Evolutionary conservation across 352 stramenopile species (phyloP).

Genomic region (Phytophthora vignae): DNA sequence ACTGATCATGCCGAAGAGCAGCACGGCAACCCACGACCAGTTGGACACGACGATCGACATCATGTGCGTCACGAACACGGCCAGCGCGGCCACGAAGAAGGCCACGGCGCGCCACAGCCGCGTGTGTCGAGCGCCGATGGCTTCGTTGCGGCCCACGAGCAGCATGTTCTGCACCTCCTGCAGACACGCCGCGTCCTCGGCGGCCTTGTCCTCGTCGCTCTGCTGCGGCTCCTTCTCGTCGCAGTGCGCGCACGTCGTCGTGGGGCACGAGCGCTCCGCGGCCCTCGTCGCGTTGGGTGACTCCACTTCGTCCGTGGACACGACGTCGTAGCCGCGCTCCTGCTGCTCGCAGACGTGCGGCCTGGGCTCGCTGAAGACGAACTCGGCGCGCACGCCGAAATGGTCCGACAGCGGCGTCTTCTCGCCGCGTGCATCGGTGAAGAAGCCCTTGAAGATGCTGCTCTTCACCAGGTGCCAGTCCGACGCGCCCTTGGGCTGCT

Average conservation of each 20-base stretch:
- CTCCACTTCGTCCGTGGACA: conserved; percentile 27
- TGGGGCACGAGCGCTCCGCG: conserved; percentile 33
- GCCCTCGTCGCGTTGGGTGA: conserved; percentile 15
- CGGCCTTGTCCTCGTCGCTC: conserved; percentile 33
- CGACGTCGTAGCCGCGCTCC: conserved; percentile 25
- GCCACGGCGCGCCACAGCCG: conserved; percentile 49
- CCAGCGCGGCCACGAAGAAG: conserved; percentile 41
- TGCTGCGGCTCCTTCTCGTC: conserved; percentile 42
- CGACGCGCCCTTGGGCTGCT: conserved; percentile 10
- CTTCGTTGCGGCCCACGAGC: conserved; percentile 47
- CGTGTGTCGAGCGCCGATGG: conserved; percentile 45
- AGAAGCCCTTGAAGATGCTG: conserved; percentile 83
- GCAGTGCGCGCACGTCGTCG: conserved; percentile 56
- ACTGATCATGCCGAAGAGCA: conserved; percentile 47
- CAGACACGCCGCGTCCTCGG: conserved; percentile 40
- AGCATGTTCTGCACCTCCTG: conserved; percentile 58
- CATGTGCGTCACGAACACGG: conserved; percentile 42
- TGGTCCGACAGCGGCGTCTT: conserved; percentile 80
- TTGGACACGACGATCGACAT: conserved; percentile 41
- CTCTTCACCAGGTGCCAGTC: conserved; percentile 66
- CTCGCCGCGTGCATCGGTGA: conserved; percentile 66
- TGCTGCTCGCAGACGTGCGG: conserved; percentile 50
- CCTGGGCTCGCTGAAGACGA: conserved; percentile 52
- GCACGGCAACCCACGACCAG: conserved; percentile 43
- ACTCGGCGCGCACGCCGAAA: conserved; percentile 78